These are phyloP conservation scores for Waltergamsia citrina DNA, from an alignment of 2,329 filamentous ascomycete genomes.

Conservation along the genomic window DNA sequence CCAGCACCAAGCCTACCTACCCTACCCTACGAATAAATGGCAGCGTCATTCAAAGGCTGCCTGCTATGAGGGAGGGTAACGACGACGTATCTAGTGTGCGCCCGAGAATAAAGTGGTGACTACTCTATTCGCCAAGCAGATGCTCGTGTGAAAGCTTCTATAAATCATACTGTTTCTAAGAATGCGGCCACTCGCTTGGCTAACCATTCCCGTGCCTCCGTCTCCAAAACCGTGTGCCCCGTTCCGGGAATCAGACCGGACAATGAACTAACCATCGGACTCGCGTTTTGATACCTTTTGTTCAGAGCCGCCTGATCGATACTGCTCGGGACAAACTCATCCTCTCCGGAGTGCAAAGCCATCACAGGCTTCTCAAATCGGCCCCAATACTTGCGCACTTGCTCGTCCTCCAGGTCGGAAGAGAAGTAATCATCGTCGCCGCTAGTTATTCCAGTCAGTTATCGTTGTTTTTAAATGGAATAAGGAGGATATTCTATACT, in stretches of 20 bases:
- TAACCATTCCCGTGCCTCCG: conserved; percentile 38
- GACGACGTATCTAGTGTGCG: not conserved
- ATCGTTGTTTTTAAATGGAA: not conserved
- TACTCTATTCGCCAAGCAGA: not conserved
- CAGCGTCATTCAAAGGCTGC: too few species aligned
- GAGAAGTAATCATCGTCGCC: conserved; percentile 85
- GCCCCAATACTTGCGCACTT: conserved; percentile 56
- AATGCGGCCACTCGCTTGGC: conserved; percentile 36
- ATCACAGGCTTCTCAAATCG: conserved; percentile 49
- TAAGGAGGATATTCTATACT: conserved; percentile 24
- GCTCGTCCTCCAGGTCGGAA: conserved; percentile 54
- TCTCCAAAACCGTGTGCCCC: conserved; percentile 37
- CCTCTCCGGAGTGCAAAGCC: conserved; percentile 54
- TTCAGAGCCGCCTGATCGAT: conserved; percentile 51
- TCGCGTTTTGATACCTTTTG: conserved; percentile 42
- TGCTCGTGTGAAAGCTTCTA: not conserved
- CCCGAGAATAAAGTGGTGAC: too few species aligned
- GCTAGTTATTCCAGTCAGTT: conserved; percentile 18
- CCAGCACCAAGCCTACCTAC: too few species aligned
- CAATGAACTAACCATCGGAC: conserved; percentile 34
- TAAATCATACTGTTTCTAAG: conserved; percentile 18
- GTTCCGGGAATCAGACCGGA: conserved; percentile 45
- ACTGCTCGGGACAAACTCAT: conserved; percentile 51
- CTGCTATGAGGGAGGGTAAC: too few species aligned
- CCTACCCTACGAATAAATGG: too few species aligned